Conservation (phyloP, 192 early-diverging fungal species). For the Rhizophlyctis rosea region DNA sequence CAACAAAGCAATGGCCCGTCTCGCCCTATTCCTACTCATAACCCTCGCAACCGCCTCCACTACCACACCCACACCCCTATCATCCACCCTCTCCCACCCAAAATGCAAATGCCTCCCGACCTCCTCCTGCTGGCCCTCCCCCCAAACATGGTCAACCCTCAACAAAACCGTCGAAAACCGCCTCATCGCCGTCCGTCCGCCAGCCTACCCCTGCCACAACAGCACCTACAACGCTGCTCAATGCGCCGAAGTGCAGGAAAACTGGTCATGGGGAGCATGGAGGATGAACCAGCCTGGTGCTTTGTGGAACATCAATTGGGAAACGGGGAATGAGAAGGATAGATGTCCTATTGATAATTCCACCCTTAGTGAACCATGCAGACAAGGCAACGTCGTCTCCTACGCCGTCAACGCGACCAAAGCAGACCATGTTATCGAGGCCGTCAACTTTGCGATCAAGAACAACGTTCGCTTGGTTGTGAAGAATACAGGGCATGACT, state of each 20-base stretch:
- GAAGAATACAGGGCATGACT: conserved; percentile 51
- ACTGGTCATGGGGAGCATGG: neutral
- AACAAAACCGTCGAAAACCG: neutral
- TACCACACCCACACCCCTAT: neutral
- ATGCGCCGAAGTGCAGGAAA: neutral
- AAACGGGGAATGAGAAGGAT: neutral
- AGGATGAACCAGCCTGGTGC: neutral
- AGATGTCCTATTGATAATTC: neutral
- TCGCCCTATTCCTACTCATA: too few species aligned
- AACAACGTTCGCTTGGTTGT: conserved; percentile 43
- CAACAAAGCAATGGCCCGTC: too few species aligned
- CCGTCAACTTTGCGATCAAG: conserved; percentile 6
- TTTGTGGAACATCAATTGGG: neutral
- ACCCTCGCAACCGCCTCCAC: neutral
- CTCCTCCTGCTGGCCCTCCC: conserved; percentile 1
- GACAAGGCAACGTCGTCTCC: neutral
- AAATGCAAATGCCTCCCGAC: neutral
- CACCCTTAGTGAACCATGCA: neutral
- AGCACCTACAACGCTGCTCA: neutral
- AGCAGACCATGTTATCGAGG: neutral
- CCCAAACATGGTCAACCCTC: neutral
- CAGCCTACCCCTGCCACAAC: neutral
- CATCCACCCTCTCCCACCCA: neutral
- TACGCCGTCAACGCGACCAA: conserved; percentile 12
- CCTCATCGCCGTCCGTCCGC: neutral